phyloP scores from a whole-genome alignment of 129 eudicot species.

The Artemisia argyi region DNA sequence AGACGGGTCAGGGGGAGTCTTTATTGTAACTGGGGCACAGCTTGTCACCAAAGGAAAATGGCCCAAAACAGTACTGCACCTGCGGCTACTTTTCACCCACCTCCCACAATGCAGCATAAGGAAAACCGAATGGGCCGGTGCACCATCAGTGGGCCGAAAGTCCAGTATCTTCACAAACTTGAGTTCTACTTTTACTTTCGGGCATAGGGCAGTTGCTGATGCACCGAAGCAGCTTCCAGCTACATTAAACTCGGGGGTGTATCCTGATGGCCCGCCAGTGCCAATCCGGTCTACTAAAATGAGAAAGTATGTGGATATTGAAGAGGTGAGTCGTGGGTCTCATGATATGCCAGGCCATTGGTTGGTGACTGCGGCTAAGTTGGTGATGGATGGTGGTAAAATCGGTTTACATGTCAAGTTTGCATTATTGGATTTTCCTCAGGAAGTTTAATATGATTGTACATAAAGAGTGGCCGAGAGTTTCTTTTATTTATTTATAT shows the following conservation, averaged over 20 bases:
- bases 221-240: slow-evolving; percentile 59
- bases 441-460: slow-evolving; percentile 29
- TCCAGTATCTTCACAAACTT: slow-evolving; percentile 66
- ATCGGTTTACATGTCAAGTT: slow-evolving; percentile 86
- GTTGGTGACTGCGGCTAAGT: slow-evolving; percentile 88
- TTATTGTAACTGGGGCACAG: slow-evolving; percentile 89
- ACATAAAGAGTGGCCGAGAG: slow-evolving; percentile 20
- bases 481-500: slow-evolving; percentile 17
- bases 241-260: slow-evolving; percentile 74
- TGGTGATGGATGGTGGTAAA: slow-evolving; percentile 76
- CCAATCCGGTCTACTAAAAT: slow-evolving; percentile 60
- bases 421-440: slow-evolving; percentile 65
- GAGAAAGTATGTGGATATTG: slow-evolving; percentile 57
- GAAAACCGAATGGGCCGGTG: slow-evolving; percentile 76
- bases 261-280: slow-evolving; percentile 79
- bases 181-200: slow-evolving; percentile 78
- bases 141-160: slow-evolving; percentile 57
- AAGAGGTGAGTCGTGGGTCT: slow-evolving; percentile 82
- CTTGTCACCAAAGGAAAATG: slow-evolving; percentile 69
- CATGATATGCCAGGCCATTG: slow-evolving; percentile 96
- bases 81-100: slow-evolving; percentile 66
- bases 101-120: slow-evolving; percentile 76
- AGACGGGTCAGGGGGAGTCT: slow-evolving; percentile 54
- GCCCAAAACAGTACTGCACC: slow-evolving; percentile 81
- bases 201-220: slow-evolving; percentile 48